Evolutionary conservation across 345 rosid genomes (phyloP), one percentile per base, ranked within the genome.

Genomic region (Rhodamnia argentea): DNA sequence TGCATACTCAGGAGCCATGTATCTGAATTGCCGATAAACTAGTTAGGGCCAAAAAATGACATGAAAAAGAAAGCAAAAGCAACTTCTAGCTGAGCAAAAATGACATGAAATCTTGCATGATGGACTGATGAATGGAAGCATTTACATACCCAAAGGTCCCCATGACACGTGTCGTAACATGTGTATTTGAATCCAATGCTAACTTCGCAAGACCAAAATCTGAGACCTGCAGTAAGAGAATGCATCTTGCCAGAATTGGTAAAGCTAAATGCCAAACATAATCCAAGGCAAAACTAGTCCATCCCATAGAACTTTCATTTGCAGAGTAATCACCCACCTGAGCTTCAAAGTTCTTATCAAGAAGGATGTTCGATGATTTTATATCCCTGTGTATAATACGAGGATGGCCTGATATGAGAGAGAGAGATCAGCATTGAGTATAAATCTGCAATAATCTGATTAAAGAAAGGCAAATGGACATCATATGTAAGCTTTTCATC

Each of bases 1-100:
- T 86, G 99, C 99, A 88, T 97, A 97, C 82, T 97, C 99, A 10
- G 99, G 99, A 90, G 99, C 99, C 99, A 97, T 96, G 89, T 97
- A 97, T 91, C 99, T 97, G 88, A 81, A 75, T 87, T 83, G 32
- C 85, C 88, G 54, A 87, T 58, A 52, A 75, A 23, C 37, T 82
- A 52, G 83, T 88, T 32, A 88, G 89, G 85, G 51, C 13, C 52
- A 51, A 51, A 51, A 51, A 51, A 51, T 51, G 13, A 11, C 52
- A 51, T 70, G 26, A 70, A 70, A 32, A 37, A 37, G 47, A 32
- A 37, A 70, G 42, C 78, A 70, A 70, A 18, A 37, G 78, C 32
- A 10, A 70, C 42, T 22, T 70, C 37, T 70, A 70, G 47, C 78
- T 47, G 4, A 70, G 78, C 13, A 37, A 37, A 51, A 22, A 59